Conservation (phyloP, 306 rosid species). For the Medicago ruthenica region DNA sequence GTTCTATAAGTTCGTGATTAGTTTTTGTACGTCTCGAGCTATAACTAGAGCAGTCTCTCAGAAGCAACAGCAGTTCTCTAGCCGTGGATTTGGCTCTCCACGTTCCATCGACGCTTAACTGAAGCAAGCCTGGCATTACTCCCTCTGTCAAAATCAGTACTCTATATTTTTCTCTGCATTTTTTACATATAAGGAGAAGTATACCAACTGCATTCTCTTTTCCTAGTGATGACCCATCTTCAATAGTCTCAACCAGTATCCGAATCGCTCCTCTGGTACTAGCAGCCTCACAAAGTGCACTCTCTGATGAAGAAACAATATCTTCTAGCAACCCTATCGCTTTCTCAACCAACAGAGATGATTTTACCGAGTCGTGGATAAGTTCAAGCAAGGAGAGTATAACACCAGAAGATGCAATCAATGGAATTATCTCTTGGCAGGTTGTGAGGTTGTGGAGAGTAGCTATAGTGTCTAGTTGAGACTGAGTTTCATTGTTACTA, state of each 20-base stretch:
- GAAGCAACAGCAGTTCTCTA: conserved; percentile 61
- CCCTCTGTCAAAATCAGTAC: conserved; percentile 73
- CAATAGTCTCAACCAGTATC: conserved; percentile 71
- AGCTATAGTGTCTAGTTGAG: conserved; percentile 71
- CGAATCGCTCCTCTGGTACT: conserved; percentile 48
- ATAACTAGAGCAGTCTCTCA: conserved; percentile 63
- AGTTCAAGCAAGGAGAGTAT: conserved; percentile 56
- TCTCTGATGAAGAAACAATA: conserved; percentile 59
- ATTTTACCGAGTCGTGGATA: conserved; percentile 55
- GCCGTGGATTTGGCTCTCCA: conserved; percentile 61
- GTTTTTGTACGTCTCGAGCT: conserved; percentile 49
- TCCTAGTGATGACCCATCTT: conserved; percentile 65
- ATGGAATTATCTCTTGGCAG: conserved; percentile 58
- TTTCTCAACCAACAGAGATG: conserved; percentile 60
- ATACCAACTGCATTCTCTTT: conserved; percentile 75
- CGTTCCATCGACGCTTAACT: conserved; percentile 80
- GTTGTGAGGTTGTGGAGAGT: conserved; percentile 81
- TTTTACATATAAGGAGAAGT: conserved; percentile 64
- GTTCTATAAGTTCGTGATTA: conserved; percentile 54
- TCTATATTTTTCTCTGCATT: conserved; percentile 77
- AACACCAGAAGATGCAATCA: conserved; percentile 59
- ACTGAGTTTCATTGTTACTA: conserved; percentile 45
- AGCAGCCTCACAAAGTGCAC: conserved; percentile 59
- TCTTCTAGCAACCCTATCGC: conserved; percentile 66
- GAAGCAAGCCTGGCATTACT: conserved; percentile 86